Conservation (phyloP, 371 early-diverging fungal species). For the Massospora cicadina region DNA sequence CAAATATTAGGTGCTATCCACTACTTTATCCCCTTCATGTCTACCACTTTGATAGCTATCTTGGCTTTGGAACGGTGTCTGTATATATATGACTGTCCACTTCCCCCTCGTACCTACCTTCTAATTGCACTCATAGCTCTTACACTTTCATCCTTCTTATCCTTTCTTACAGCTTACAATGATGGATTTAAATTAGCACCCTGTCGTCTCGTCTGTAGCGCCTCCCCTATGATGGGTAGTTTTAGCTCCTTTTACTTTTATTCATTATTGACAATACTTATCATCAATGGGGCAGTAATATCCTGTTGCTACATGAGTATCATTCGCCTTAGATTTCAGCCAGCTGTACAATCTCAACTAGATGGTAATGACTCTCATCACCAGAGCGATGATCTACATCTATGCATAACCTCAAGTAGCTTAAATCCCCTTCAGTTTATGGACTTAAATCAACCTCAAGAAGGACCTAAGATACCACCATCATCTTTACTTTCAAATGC, state of each 20-base stretch:
- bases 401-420: too few relatives aligned
- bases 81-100: background rate
- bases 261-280: background rate
- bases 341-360: background rate
- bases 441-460: too few relatives aligned
- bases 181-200: background rate
- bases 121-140: background rate
- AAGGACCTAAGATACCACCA: too few relatives aligned
- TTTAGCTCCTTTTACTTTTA: background rate
- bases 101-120: background rate
- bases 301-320: background rate
- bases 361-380: too few relatives aligned
- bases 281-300: background rate
- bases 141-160: background rate
- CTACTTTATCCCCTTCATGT: background rate
- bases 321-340: background rate
- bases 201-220: background rate
- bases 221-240: background rate
- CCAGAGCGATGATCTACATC: too few relatives aligned
- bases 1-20: constrained; percentile 1
- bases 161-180: background rate
- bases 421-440: too few relatives aligned
- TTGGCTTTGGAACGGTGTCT: background rate
- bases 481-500: too few relatives aligned
- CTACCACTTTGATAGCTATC: constrained; percentile 1